Base-by-base conservation (phyloP, 1,284 basidiomycete genomes). In the Puccinia horiana region DNA sequence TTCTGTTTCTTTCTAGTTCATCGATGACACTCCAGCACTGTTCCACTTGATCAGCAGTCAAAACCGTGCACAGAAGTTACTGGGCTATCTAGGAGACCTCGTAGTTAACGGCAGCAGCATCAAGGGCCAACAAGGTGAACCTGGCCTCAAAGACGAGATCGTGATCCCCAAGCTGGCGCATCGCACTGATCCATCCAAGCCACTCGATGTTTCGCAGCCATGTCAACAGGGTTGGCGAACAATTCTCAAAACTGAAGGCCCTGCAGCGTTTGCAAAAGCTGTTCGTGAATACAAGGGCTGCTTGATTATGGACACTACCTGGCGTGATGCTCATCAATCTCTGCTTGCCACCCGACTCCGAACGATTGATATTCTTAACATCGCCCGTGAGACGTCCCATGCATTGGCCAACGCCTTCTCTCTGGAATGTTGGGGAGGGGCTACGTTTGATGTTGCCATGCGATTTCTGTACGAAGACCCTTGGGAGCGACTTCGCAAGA, bases 401-500 rank as follows among this genome's bases (percentile, higher is more conserved):
- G 96, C 96, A 11, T 90, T 99, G 78, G 91, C 94, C 75, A 99
- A 98, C 86, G 94, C 97, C 29, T 99, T 95, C 90, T 93, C 93
- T 86, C 88, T 99, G 84, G 97, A 99, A 88, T 98, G 96, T 90
- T 99, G 97, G 97, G 97, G 97, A 86, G 97, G 97, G 84, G 97
- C 97, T 70, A 99, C 97, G 5, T 99, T 99, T 87, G 97, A 99
- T 88, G 97, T 99, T 73, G 93, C 97, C 47, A 98, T 99, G 96
- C 92, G 96, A 82, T 99, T 99, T 93, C 89, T 99, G 87, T 98
- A 99, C 88, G 97, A 99, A 88, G 97, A 99, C 88, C 97, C 97
- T 85, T 99, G 97, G 97, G 96, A 98, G 88, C 92, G 97, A 85
- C 89, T 99, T 89, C 92, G 97, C 85, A 93, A 93, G 61, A 91